Evolutionary conservation across 129 eudicot species (phyloP).

Genomic region (Glebionis coronaria): DNA sequence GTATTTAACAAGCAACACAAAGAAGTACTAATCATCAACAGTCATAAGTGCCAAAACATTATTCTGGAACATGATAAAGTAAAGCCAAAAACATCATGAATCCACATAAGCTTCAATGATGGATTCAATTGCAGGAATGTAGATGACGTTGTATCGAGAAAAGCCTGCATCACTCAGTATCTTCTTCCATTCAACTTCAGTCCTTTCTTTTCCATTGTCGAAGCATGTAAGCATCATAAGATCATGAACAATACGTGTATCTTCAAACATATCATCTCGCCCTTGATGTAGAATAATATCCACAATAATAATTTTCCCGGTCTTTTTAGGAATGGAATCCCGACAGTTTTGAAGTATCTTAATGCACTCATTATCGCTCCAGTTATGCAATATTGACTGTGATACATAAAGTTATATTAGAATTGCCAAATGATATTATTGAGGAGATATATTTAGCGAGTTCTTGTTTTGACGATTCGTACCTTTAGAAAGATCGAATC

Average conservation of each 20-base stretch:
- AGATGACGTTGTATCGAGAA: constrained; percentile 25
- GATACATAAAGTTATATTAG: not conserved
- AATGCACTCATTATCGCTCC: constrained; percentile 39
- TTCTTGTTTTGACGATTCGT: not conserved
- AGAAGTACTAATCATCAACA: too few relatives aligned
- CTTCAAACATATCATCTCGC: constrained; percentile 22
- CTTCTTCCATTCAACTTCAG: constrained; percentile 29
- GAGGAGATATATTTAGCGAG: too few relatives aligned
- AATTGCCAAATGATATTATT: too few relatives aligned
- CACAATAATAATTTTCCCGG: constrained; percentile 31
- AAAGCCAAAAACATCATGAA: not conserved
- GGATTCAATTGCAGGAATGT: constrained; percentile 18
- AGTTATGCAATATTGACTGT: constrained; percentile 34
- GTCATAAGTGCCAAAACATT: too few relatives aligned
- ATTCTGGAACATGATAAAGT: too few relatives aligned
- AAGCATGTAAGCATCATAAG: constrained; percentile 23
- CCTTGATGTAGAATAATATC: constrained; percentile 18
- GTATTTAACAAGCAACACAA: too few relatives aligned
- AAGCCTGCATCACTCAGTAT: constrained; percentile 34
- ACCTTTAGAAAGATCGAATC: constrained; percentile 35
- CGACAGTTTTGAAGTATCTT: constrained; percentile 32
- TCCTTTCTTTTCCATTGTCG: constrained; percentile 36
- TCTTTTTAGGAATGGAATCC: constrained; percentile 16
- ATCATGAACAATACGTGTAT: constrained; percentile 7
- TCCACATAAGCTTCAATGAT: constrained; percentile 35